phyloP scores from a whole-genome alignment of 352 stramenopile genomes.

The Aphanomyces stellatus region DNA sequence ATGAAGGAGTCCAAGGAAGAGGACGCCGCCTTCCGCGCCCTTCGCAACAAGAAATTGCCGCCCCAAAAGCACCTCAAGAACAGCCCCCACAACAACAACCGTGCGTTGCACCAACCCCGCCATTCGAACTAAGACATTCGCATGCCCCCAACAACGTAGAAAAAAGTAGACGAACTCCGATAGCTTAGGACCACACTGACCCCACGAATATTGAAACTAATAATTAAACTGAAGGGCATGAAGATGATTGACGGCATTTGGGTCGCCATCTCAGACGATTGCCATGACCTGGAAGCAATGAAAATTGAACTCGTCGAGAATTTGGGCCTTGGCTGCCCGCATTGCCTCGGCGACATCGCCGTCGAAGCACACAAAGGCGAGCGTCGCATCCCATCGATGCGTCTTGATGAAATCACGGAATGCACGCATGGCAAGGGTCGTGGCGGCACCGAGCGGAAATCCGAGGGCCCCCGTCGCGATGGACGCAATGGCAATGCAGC shows the following conservation, averaged over 20 bases:
- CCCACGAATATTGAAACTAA: background rate
- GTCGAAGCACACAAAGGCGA: conserved; percentile 20
- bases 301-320: background rate
- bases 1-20: conserved; percentile 11
- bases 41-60: conserved; percentile 1
- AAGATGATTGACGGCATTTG: no score
- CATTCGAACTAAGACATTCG: conserved; percentile 1
- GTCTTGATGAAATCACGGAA: conserved; percentile 19
- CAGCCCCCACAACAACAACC: background rate
- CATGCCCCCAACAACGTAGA: no score
- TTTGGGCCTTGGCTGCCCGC: background rate
- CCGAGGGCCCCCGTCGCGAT: conserved; percentile 58
- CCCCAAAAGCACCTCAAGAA: background rate
- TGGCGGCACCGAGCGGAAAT: conserved; percentile 1
- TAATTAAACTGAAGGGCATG: background rate
- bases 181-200: no score
- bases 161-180: no score
- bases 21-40: background rate
- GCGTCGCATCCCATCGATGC: conserved; percentile 9
- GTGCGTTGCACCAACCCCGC: conserved; percentile 7
- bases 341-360: background rate
- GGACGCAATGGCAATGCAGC: conserved; percentile 47
- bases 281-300: conserved; percentile 13
- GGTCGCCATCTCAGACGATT: background rate
- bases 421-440: conserved; percentile 5